Evolutionary conservation across 2,329 filamentous ascomycete genomes (phyloP).

Genomic region (Fusarium penzigii): DNA sequence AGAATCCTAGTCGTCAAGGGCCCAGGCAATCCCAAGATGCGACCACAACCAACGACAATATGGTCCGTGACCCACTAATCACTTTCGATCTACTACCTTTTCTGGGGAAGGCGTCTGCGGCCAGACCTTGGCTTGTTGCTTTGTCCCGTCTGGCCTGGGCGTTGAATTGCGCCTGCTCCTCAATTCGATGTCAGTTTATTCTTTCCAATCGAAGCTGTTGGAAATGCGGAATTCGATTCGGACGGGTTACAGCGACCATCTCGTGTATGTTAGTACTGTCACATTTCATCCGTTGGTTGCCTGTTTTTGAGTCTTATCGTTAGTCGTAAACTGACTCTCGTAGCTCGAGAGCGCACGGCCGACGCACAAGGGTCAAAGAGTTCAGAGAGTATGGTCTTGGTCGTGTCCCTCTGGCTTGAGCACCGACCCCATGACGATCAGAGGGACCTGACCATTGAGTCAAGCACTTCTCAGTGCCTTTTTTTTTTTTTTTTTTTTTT

Average conservation of each 20-base stretch:
- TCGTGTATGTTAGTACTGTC: too few species aligned
- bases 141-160: constrained; percentile 28
- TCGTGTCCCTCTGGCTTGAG: not conserved
- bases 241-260: not conserved
- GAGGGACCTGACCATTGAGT: constrained; percentile 13
- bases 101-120: constrained; percentile 22
- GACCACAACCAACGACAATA: constrained; percentile 13
- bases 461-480: constrained; percentile 8
- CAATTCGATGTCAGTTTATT: constrained; percentile 11
- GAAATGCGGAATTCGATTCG: not conserved
- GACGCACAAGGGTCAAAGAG: not conserved
- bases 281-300: not conserved
- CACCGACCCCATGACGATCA: constrained; percentile 14
- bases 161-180: constrained; percentile 24
- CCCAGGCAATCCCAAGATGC: too few species aligned
- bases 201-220: not conserved
- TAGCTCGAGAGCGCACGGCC: not conserved
- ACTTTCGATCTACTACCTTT: constrained; percentile 7
- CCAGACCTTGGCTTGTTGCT: constrained; percentile 26
- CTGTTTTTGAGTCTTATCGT: not conserved
- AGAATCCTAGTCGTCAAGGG: too few species aligned
- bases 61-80: constrained; percentile 30
- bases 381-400: not conserved
- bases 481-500: too few species aligned
- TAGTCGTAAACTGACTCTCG: not conserved